phyloP scores from a whole-genome alignment of 2,329 filamentous ascomycete genomes.

The Macroventuria anomochaeta region DNA sequence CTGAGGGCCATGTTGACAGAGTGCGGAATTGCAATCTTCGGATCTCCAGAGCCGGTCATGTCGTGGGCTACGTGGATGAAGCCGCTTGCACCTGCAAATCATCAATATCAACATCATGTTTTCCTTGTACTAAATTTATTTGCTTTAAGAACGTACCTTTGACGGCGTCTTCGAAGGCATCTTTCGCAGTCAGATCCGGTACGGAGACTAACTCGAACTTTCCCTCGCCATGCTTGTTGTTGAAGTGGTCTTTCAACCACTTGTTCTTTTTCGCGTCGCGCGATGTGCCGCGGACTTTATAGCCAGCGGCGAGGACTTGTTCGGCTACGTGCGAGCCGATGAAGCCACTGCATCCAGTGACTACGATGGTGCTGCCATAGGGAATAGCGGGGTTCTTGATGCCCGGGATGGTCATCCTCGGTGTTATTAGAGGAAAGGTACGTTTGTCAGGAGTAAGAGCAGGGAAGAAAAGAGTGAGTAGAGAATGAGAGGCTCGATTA shows the following conservation, averaged over 20 bases:
- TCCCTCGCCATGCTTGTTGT: conserved; percentile 26
- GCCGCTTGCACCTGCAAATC: conserved; percentile 40
- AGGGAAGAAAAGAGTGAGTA: too few relatives aligned
- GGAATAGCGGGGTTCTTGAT: conserved; percentile 29
- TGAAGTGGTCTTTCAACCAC: conserved; percentile 43
- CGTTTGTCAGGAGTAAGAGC: too few relatives aligned
- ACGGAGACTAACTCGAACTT: conserved; percentile 41
- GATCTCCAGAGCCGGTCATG: conserved; percentile 43
- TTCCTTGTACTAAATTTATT: too few relatives aligned
- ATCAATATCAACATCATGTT: too few relatives aligned
- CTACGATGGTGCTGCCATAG: conserved; percentile 39
- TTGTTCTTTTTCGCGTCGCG: conserved; percentile 37
- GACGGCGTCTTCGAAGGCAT: conserved; percentile 36
- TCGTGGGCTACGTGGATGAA: conserved; percentile 57
- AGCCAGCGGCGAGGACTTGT: conserved; percentile 40
- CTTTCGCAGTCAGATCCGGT: conserved; percentile 35
- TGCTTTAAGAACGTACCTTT: conserved; percentile 23
- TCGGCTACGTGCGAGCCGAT: conserved; percentile 44
- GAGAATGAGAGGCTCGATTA: too few relatives aligned
- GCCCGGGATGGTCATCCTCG: conserved; percentile 1
- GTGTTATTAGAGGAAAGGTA: not conserved
- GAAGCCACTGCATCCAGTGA: conserved; percentile 47
- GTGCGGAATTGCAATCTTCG: conserved; percentile 52
- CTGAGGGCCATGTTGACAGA: conserved; percentile 48
- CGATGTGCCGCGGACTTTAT: conserved; percentile 46